Base-by-base conservation (phyloP, 306 rosid species). In the Ziziphus jujuba region DNA sequence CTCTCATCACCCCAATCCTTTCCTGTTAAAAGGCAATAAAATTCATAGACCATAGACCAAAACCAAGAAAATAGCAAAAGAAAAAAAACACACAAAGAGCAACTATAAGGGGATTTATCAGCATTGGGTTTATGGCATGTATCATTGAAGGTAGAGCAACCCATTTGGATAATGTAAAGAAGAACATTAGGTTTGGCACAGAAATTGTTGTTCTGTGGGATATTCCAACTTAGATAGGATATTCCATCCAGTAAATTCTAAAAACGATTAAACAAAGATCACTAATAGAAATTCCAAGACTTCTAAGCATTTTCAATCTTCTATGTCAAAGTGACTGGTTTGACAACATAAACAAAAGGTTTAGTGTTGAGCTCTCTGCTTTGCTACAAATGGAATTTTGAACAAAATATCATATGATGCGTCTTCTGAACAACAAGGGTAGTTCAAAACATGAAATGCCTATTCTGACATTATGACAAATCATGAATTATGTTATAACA, bases 1-100 rank as follows among this genome's bases (percentile, higher is more conserved):
- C 98, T 34, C 51, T 78, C 81, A 93, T 72, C 19, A 85, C 79
- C 69, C 96, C 98, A 53, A 93, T 95, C 74, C 98, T 78, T n/a
- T 90, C 98, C 98, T 93, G 91, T 77, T 54, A n/a, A 60, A 52
- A 69, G 66, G 56, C 67, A 61, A 20, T 24, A 23, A 34, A 23
- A 11, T 35, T 31, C 28, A n/a, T n/a, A n/a, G 23, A 21, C 34
- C 45, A 51, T 3, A 3, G 48, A 53, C 21, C 31, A 49, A 36
- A 20, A 52, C 12, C 43, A 38, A 21, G 0, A 9, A 24, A 62
- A 20, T 0, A 43, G 38, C 38, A 20, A 34, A 35, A 40, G 43
- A 59, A 9, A 14, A 62, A 59, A 9, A 14, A 62, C 28, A 43
- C 40, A 35, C 3, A 40, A 40, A 9, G 12, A 0, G 3, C 14